phyloP scores from a whole-genome alignment of 371 early-diverging fungal species.

The Nematocida sp. region DNA sequence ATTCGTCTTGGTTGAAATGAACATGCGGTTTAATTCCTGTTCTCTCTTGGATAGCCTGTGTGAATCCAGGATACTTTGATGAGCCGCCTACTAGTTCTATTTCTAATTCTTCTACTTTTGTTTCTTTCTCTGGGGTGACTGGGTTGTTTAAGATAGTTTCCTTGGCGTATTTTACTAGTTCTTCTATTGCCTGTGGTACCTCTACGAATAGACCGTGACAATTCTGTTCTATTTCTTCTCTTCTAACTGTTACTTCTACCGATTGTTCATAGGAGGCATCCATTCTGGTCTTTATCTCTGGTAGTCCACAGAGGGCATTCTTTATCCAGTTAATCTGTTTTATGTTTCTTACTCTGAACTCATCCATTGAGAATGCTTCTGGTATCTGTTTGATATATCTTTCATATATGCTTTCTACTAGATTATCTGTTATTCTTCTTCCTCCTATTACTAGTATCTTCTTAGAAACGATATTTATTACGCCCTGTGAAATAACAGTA shows the following conservation, averaged over 20 bases:
- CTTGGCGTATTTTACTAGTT: not conserved
- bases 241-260: not conserved
- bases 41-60: not conserved
- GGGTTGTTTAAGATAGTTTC: too few species aligned
- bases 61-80: constrained; percentile 1
- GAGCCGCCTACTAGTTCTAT: constrained; percentile 32
- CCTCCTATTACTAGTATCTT: constrained; percentile 18
- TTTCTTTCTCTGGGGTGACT: not conserved
- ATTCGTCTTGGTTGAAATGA: constrained; percentile 43
- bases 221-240: not conserved
- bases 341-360: constrained; percentile 22
- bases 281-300: constrained; percentile 24
- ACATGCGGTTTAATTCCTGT: constrained; percentile 10
- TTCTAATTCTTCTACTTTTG: not conserved
- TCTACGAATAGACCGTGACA: not conserved
- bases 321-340: constrained; percentile 43
- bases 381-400: not conserved
- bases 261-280: constrained; percentile 31
- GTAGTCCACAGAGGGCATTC: constrained; percentile 28
- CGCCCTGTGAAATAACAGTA: not conserved
- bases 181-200: not conserved
- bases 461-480: not conserved
- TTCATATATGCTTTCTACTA: constrained; percentile 7
- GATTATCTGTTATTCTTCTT: not conserved
- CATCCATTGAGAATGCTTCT: constrained; percentile 9